Percentiles rank a stretch among this genome's conserved stretches.
Evolutionary conservation across 2,329 filamentous ascomycete genomes (phyloP).

Genomic region (Diaporthe capsici): DNA sequence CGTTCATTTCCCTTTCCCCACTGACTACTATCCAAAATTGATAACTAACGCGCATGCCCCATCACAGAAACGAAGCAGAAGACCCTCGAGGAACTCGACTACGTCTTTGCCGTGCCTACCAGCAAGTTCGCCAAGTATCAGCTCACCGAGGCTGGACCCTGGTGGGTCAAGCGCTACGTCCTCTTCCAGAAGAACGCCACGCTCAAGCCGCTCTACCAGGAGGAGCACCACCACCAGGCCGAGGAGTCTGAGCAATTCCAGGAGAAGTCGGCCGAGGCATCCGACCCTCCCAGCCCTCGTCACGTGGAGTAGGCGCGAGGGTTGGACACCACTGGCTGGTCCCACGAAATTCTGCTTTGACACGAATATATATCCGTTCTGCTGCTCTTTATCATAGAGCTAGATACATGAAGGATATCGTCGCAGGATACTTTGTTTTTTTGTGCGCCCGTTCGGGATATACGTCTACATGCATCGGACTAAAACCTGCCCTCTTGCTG

Average conservation of each 20-base stretch:
- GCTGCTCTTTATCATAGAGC: background rate
- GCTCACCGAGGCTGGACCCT: conserved; percentile 68
- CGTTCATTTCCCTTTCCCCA: background rate
- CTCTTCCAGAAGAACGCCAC: conserved; percentile 61
- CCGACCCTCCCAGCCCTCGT: conserved; percentile 20
- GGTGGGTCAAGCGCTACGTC: conserved; percentile 71
- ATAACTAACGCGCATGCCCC: background rate
- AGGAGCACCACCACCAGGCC: background rate
- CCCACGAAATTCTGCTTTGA: conserved; percentile 18
- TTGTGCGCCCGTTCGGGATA: conserved; percentile 7
- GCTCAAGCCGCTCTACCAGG: conserved; percentile 59
- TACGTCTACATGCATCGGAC: conserved; percentile 12
- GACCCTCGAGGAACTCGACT: conserved; percentile 69
- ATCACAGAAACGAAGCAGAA: conserved; percentile 64
- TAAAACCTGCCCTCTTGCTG: background rate
- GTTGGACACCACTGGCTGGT: background rate
- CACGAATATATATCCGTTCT: conserved; percentile 2
- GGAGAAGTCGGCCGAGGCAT: conserved; percentile 21
- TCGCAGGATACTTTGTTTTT: background rate
- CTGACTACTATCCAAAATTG: background rate
- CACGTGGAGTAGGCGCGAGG: conserved; percentile 21
- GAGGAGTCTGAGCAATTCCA: background rate
- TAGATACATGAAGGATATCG: conserved; percentile 4
- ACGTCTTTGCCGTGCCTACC: conserved; percentile 73
- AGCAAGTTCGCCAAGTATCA: conserved; percentile 71